A percentile compares a stretch with the other conserved stretches of the same genome.
Conservation (phyloP, 768 basidiomycete species). For the Tylopilus plumbeoviolaceoides region DNA sequence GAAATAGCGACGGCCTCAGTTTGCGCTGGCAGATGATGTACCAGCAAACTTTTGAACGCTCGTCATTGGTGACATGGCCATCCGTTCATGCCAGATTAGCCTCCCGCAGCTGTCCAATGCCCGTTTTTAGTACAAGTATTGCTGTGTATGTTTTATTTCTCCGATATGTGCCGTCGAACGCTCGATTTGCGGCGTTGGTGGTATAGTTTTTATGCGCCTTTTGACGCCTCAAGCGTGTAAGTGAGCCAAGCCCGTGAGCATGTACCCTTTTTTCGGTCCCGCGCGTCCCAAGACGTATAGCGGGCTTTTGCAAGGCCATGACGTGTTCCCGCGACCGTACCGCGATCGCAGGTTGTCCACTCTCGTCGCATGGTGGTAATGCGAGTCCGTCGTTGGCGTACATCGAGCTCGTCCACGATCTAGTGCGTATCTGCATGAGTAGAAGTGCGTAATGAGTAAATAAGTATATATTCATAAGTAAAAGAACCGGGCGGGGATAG, state of each 20-base stretch:
- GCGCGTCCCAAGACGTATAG: constrained; percentile 1
- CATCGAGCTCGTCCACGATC: constrained; percentile 12
- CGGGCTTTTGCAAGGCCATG: constrained; percentile 10
- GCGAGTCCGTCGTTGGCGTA: constrained; percentile 9
- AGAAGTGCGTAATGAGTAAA: constrained; percentile 2
- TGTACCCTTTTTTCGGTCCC: background rate
- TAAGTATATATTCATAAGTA: constrained; percentile 13
- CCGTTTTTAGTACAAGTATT: constrained; percentile 15
- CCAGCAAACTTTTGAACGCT: constrained; percentile 13
- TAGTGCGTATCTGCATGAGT: background rate
- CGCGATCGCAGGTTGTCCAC: constrained; percentile 20
- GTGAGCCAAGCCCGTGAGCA: constrained; percentile 1
- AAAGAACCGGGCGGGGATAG: constrained; percentile 18
- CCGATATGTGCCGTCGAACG: constrained; percentile 3
- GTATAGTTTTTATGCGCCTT: background rate
- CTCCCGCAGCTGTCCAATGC: constrained; percentile 13
- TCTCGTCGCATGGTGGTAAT: constrained; percentile 10
- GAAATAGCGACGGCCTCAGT: constrained; percentile 9
- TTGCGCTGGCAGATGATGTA: constrained; percentile 25
- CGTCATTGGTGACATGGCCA: constrained; percentile 3
- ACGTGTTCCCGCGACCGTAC: constrained; percentile 24
- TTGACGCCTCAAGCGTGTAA: constrained; percentile 1
- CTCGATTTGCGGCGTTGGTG: constrained; percentile 8
- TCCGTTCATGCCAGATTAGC: constrained; percentile 19
- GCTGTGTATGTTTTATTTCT: constrained; percentile 2